Conservation (phyloP, 345 rosid species). For the Melaleuca quinquenervia region DNA sequence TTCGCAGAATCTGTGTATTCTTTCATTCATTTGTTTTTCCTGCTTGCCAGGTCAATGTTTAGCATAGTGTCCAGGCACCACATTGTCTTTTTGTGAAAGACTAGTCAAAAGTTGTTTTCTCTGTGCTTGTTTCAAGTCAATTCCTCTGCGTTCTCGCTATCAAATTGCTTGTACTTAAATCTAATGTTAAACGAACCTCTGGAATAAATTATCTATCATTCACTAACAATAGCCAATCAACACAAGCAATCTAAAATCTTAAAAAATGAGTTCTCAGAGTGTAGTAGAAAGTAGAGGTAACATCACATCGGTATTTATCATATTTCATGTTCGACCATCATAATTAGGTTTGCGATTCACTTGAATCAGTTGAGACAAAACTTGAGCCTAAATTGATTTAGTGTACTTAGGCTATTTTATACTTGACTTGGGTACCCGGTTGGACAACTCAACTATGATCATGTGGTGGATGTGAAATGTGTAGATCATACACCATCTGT, state of each 20-base stretch:
- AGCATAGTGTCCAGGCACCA: background rate
- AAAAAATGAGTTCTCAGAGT: background rate
- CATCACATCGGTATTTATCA: background rate
- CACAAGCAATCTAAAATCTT: background rate
- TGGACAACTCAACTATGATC: background rate
- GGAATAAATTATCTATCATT: too few relatives aligned
- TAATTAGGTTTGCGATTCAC: background rate
- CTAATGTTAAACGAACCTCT: too few relatives aligned
- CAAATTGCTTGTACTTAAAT: background rate
- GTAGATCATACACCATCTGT: background rate
- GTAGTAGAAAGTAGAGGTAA: background rate
- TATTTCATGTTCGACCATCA: background rate
- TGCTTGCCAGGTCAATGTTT: background rate
- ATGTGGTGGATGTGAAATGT: background rate
- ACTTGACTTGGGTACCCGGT: background rate
- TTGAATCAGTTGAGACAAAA: background rate
- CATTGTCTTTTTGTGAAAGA: background rate
- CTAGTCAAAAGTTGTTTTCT: background rate
- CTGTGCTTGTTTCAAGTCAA: background rate
- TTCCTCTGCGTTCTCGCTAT: background rate
- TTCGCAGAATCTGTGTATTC: background rate
- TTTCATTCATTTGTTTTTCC: background rate
- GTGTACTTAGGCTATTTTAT: background rate
- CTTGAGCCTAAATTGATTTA: background rate
- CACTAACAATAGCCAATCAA: background rate